Evolutionary conservation across 257 asterid species (phyloP), one percentile per base, ranked within the genome.

Genomic region (Lithospermum erythrorhizon): DNA sequence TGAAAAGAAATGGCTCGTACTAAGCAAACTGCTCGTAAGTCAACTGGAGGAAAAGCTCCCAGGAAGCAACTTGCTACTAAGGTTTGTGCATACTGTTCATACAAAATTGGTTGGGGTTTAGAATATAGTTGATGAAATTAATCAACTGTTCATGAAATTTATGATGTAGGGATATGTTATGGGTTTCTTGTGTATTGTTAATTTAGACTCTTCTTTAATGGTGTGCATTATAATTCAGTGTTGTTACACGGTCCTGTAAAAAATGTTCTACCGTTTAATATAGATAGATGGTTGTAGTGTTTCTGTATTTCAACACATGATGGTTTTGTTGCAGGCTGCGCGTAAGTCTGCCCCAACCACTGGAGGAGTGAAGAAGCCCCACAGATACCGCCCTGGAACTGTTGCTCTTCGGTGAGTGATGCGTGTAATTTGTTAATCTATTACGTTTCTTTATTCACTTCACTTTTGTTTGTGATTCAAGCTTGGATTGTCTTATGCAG

Each of bases 321-420:
- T 6, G 22, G 1, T 6, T 17, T 53, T 7, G 49, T 56, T 49
- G 16, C 58, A 84, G 89, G 89, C 89, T 70, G 94, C 94, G 22
- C 88, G 94, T 63, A 84, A 84, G 79, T 84, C 94, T 72, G 94
- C 94, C 62, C 94, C 94, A 27, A 84, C 94, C 20, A 84, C 94
- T 14, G 89, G 94, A 41, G 89, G 94, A 55, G 94, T 84, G 53
- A 84, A 84, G 81, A 84, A 84, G 70, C 88, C 93, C 27, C 91
- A 83, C 58, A 76, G 91, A 60, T 83, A 83, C 67, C 83, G 91
- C n/a, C 91, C 91, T 69, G 91, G 91, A 37, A 81, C 91, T 69
- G 91, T 83, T 71, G 91, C 91, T 48, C 86, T 82, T 21, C 94
- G 86, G 82, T 80, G 30, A 67, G 84, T 72, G 8, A 19, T 24